These are phyloP conservation scores for Peronospora destructor DNA, from an alignment of 352 stramenopile species.

Conservation along the genomic window DNA sequence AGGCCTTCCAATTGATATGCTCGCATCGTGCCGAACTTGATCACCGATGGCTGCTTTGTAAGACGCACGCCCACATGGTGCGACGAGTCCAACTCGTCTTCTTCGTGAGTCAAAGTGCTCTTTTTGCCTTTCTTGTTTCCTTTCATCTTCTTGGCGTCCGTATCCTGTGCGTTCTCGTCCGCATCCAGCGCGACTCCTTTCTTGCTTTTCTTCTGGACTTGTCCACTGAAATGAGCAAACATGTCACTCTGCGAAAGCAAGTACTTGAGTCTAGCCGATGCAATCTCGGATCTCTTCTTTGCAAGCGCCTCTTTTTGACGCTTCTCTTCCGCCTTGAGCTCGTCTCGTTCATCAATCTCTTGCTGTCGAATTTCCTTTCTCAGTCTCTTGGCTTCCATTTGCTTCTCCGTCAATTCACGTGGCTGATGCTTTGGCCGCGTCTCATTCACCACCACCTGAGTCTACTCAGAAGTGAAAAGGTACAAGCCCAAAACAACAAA, in stretches of 20 bases:
- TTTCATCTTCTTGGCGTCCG: slow-evolving; percentile 39
- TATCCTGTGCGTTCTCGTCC: slow-evolving; percentile 37
- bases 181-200: slow-evolving; percentile 24
- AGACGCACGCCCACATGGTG: slow-evolving; percentile 84
- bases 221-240: slow-evolving; percentile 95
- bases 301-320: slow-evolving; percentile 76
- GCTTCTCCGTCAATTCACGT: slow-evolving; percentile 59
- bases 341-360: slow-evolving; percentile 56
- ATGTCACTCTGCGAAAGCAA: slow-evolving; percentile 95
- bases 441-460: slow-evolving; percentile 31
- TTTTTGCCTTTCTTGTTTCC: slow-evolving; percentile 70
- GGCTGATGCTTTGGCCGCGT: slow-evolving; percentile 33
- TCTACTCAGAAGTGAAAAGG: slow-evolving; percentile 19
- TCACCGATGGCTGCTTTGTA: slow-evolving; percentile 87
- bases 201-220: slow-evolving; percentile 56
- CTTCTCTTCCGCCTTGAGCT: slow-evolving; percentile 67
- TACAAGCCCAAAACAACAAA: slow-evolving; percentile 4
- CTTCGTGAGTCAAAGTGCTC: slow-evolving; percentile 75
- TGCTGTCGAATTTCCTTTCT: slow-evolving; percentile 73
- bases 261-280: slow-evolving; percentile 88
- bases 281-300: slow-evolving; percentile 73
- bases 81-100: slow-evolving; percentile 65
- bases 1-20: slow-evolving; percentile 98
- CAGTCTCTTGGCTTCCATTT: slow-evolving; percentile 59
- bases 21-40: slow-evolving; percentile 92